These are phyloP conservation scores for Carex littledalei DNA, from an alignment of 176 grass and related monocot genomes.

Conservation along the genomic window DNA sequence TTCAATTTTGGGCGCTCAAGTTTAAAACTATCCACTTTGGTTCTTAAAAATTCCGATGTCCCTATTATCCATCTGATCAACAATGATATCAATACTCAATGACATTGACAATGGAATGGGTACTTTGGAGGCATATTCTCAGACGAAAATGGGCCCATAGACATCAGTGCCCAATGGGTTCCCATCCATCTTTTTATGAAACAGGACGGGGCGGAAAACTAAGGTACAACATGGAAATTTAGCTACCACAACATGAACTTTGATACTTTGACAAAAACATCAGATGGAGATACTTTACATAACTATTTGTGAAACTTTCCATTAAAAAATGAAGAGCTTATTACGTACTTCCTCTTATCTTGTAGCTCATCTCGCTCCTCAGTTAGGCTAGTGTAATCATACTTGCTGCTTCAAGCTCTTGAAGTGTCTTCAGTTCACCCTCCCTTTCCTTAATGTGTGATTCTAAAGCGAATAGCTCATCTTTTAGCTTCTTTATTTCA, in stretches of 20 bases:
- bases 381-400: conserved; percentile 53
- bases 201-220: neutral
- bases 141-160: neutral
- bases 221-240: neutral
- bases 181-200: neutral
- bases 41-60: neutral
- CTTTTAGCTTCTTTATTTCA: conserved; percentile 86
- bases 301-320: conserved; percentile 6
- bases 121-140: neutral
- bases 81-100: neutral
- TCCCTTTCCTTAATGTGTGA: conserved; percentile 58
- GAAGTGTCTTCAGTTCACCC: conserved; percentile 50
- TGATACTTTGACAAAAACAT: neutral
- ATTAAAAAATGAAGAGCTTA: conserved; percentile 4
- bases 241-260: neutral
- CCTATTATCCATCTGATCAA: neutral
- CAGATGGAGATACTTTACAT: neutral
- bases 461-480: conserved; percentile 52
- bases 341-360: conserved; percentile 84
- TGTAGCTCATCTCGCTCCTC: conserved; percentile 82
- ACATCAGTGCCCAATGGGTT: neutral
- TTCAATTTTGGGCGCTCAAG: neutral
- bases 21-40: neutral
- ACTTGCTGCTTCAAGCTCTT: conserved; percentile 48
- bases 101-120: neutral